These are phyloP conservation scores for Beauveria bassiana DNA, from an alignment of 2,329 filamentous ascomycete genomes.

Conservation along the genomic window DNA sequence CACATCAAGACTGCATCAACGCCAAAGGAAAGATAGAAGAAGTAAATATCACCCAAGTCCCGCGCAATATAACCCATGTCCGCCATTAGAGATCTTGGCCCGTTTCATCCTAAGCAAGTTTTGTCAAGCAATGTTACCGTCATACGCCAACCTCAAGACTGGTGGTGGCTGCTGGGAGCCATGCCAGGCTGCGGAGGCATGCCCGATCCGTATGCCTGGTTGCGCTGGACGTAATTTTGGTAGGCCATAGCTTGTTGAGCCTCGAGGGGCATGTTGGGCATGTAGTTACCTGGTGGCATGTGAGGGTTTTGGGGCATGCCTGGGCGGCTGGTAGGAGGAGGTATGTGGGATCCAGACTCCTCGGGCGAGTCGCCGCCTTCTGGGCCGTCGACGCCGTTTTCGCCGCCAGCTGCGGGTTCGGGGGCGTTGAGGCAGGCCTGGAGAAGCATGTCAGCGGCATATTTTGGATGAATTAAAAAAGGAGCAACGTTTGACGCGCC, in stretches of 20 bases:
- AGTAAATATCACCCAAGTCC: constrained; percentile 28
- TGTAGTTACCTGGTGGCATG: constrained; percentile 58
- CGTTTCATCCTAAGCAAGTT: background rate
- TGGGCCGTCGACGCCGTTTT: constrained; percentile 70
- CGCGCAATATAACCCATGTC: constrained; percentile 27
- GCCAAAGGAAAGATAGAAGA: constrained; percentile 23
- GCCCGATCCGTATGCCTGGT: constrained; percentile 61
- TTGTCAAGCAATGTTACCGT: background rate
- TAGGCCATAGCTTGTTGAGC: constrained; percentile 76
- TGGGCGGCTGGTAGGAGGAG: constrained; percentile 49
- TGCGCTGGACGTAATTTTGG: constrained; percentile 72
- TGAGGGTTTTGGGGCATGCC: constrained; percentile 58
- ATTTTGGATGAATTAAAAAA: background rate
- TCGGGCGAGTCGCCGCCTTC: constrained; percentile 85
- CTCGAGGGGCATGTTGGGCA: constrained; percentile 59
- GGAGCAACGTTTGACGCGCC: background rate
- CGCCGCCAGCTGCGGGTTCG: constrained; percentile 72
- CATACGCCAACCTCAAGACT: constrained; percentile 46
- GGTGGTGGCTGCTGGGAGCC: constrained; percentile 75
- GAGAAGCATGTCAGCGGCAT: constrained; percentile 24
- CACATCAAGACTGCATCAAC: constrained; percentile 32
- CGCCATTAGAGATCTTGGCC: constrained; percentile 16
- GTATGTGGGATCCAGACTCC: constrained; percentile 74
- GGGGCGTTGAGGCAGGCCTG: constrained; percentile 96
- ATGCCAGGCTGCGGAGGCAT: constrained; percentile 73